phyloP scores from a whole-genome alignment of 495 filamentous ascomycete species.

The Cenococcum geophilum region DNA sequence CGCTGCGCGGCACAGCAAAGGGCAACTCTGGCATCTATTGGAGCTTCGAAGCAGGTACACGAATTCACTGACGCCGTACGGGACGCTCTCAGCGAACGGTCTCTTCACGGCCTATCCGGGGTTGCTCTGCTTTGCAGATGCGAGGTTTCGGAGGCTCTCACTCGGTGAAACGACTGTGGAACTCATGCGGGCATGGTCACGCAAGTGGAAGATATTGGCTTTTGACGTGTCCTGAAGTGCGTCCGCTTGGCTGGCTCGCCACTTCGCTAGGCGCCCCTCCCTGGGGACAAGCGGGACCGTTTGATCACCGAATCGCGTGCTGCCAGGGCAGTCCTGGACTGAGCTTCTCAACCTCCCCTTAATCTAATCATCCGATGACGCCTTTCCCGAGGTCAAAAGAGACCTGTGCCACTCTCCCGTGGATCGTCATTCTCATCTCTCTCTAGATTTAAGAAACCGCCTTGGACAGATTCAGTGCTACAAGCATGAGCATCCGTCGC shows the following conservation, averaged over 20 bases:
- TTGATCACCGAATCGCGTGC: background rate
- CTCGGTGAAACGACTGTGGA: background rate
- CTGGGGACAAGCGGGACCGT: background rate
- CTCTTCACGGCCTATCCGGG: background rate
- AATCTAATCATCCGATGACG: background rate
- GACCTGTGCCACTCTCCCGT: background rate
- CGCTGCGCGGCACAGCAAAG: background rate
- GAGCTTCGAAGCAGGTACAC: background rate
- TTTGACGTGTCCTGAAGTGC: background rate
- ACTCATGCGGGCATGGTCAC: background rate
- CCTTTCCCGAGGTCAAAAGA: background rate
- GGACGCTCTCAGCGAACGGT: background rate
- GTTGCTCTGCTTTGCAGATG: slow-evolving; percentile 1
- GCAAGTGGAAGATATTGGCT: background rate
- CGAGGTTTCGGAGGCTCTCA: slow-evolving; percentile 4
- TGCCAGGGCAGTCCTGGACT: background rate
- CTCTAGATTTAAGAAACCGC: background rate
- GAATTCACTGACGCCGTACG: background rate
- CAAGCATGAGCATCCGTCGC: background rate
- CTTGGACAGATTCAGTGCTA: background rate
- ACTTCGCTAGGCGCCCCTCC: background rate
- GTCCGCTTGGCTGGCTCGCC: background rate
- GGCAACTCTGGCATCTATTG: background rate
- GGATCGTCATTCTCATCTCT: background rate
- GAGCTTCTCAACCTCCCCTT: background rate